phyloP scores from a whole-genome alignment of 257 asterid species.

The Coffea eugenioides region DNA sequence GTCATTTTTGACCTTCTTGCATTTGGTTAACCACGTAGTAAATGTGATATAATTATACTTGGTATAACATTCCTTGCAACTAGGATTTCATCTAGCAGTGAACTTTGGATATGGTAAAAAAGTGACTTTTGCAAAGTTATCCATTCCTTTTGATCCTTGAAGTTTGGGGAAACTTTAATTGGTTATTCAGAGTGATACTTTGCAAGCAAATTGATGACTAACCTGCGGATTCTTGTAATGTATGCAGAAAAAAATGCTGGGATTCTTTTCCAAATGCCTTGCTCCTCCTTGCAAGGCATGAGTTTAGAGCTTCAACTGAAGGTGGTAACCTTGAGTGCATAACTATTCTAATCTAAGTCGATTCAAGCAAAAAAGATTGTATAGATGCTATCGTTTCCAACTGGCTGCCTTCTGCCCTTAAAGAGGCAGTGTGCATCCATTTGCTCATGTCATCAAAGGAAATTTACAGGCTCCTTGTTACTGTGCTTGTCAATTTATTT shows the following conservation, averaged over 20 bases:
- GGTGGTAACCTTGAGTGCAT: background rate
- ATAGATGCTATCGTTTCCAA: background rate
- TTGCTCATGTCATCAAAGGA: background rate
- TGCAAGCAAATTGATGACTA: background rate
- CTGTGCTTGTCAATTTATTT: background rate
- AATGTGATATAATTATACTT: background rate
- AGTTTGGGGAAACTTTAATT: background rate
- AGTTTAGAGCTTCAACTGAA: conserved; percentile 8
- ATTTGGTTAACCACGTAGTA: too few relatives aligned
- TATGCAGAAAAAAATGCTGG: conserved; percentile 75
- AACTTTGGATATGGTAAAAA: too few relatives aligned
- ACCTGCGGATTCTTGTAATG: background rate
- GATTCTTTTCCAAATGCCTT: conserved; percentile 87
- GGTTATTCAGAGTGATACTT: background rate
- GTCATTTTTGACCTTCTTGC: too few relatives aligned
- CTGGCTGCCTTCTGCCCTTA: background rate
- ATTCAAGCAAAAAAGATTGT: background rate
- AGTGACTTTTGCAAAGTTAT: too few relatives aligned
- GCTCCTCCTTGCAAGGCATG: conserved; percentile 74
- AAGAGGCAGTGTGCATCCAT: background rate
- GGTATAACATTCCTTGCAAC: background rate
- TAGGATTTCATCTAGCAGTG: background rate
- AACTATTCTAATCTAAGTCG: background rate
- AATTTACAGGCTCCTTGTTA: too few relatives aligned
- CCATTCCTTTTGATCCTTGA: background rate